A percentile compares a stretch with the other conserved stretches of the same genome.
These are phyloP conservation scores for Salix purpurea DNA, from an alignment of 345 rosid species.

Conservation along the genomic window DNA sequence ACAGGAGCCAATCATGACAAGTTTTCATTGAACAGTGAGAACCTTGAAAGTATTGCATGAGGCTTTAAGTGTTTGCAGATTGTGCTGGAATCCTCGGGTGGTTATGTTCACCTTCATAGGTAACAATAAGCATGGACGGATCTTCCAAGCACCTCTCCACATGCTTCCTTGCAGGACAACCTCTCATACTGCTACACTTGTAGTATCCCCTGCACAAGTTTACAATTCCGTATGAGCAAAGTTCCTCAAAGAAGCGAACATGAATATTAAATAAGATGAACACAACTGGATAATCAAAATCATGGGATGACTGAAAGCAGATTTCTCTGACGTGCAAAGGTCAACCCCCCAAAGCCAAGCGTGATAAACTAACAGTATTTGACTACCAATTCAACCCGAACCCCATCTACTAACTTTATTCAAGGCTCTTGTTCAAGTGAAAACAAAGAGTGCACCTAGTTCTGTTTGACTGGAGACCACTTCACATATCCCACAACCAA, in stretches of 20 bases:
- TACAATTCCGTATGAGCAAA: not conserved
- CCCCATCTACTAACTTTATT: not conserved
- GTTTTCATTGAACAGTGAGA: constrained; percentile 4
- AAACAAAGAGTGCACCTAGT: not conserved
- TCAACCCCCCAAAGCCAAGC: not conserved
- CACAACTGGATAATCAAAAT: constrained; percentile 3
- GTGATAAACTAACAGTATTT: not conserved
- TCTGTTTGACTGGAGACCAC: not conserved
- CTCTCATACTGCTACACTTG: constrained; percentile 97
- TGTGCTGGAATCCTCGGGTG: constrained; percentile 66
- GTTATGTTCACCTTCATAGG: constrained; percentile 96
- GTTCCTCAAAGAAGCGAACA: not conserved
- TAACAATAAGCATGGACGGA: constrained; percentile 82
- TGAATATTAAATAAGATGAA: not conserved
- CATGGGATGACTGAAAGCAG: not conserved
- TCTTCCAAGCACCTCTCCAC: constrained; percentile 95
- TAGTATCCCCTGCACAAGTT: constrained; percentile 76
- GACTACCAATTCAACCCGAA: not conserved
- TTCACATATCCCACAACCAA: not conserved
- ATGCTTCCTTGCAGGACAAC: constrained; percentile 99
- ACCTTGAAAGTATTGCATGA: constrained; percentile 14
- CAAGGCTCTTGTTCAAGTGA: not conserved
- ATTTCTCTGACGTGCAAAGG: not conserved
- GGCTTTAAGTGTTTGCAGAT: constrained; percentile 49
- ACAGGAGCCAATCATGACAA: constrained; percentile 41